A percentile compares a stretch with the other conserved stretches of the same genome.
Evolutionary conservation across 768 basidiomycete genomes (phyloP).

Genomic region (Rubroboletus pulcherrimus): DNA sequence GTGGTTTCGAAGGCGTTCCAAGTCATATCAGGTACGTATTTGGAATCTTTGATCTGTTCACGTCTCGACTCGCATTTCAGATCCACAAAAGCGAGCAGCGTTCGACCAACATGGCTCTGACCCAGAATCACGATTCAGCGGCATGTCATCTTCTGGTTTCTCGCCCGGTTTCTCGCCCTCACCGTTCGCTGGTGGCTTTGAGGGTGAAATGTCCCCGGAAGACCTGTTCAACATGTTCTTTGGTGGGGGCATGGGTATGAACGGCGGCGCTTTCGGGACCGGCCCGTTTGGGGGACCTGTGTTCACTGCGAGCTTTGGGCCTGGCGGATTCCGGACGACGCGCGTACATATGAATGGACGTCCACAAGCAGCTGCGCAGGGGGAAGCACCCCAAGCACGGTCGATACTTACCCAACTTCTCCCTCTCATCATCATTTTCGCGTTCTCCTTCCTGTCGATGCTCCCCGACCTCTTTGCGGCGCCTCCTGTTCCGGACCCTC

Average conservation of each 20-base stretch:
- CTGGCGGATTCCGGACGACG: slow-evolving; percentile 76
- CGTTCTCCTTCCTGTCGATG: slow-evolving; percentile 78
- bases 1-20: slow-evolving; percentile 99
- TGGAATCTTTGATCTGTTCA: neutral
- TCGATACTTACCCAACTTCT: slow-evolving; percentile 73
- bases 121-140: slow-evolving; percentile 78
- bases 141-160: slow-evolving; percentile 57
- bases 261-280: slow-evolving; percentile 51
- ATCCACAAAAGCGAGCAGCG: slow-evolving; percentile 84
- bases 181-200: slow-evolving; percentile 56
- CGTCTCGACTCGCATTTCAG: slow-evolving; percentile 33
- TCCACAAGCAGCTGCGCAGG: slow-evolving; percentile 33
- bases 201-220: slow-evolving; percentile 89
- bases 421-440: slow-evolving; percentile 80
- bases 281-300: slow-evolving; percentile 49
- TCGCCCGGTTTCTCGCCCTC: slow-evolving; percentile 48
- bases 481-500: slow-evolving; percentile 69
- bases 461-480: slow-evolving; percentile 74
- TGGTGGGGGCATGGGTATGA: slow-evolving; percentile 51
- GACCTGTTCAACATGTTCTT: slow-evolving; percentile 99
- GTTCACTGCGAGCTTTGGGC: slow-evolving; percentile 77
- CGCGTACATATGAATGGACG: slow-evolving; percentile 45
- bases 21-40: slow-evolving; percentile 68
- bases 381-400: slow-evolving; percentile 44
- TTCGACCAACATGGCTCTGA: slow-evolving; percentile 85